Conservation (phyloP, 78 protist genomes). For the Andalucia godoyi region DNA sequence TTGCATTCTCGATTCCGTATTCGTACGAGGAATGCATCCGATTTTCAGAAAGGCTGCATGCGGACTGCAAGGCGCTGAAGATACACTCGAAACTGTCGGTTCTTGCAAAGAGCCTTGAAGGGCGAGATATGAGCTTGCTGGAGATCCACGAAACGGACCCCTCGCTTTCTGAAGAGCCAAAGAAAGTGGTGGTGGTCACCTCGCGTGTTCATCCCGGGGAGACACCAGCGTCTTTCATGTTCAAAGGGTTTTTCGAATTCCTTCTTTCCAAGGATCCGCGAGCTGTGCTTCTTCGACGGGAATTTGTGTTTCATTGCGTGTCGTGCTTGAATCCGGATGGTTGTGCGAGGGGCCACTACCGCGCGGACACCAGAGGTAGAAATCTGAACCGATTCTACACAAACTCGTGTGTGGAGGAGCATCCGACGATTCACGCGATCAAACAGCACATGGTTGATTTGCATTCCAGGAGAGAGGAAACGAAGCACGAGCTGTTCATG, state of each 20-base stretch:
- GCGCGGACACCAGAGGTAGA: conserved; percentile 1
- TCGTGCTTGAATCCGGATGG: conserved; percentile 21
- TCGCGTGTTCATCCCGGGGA: conserved; percentile 20
- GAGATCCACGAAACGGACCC: too few relatives aligned
- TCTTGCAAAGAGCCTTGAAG: too few relatives aligned
- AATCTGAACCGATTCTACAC: conserved; percentile 22
- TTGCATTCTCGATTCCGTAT: too few relatives aligned
- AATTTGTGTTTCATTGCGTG: background rate
- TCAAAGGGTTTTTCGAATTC: conserved; percentile 6
- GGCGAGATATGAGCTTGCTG: too few relatives aligned
- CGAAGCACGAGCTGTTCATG: background rate
- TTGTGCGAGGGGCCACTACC: background rate
- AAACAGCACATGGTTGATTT: too few relatives aligned
- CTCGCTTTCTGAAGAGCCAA: background rate
- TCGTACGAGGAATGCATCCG: too few relatives aligned
- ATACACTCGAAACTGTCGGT: too few relatives aligned
- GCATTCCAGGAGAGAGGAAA: background rate
- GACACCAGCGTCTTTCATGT: background rate
- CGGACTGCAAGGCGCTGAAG: too few relatives aligned
- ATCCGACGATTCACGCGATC: background rate
- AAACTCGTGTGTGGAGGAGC: background rate
- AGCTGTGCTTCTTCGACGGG: background rate
- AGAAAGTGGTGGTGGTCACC: background rate
- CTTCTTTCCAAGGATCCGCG: background rate
- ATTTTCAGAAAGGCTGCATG: too few relatives aligned